Evolutionary conservation across 1,284 basidiomycete species (phyloP).

Genomic region (Lignosus rhinocerotis): DNA sequence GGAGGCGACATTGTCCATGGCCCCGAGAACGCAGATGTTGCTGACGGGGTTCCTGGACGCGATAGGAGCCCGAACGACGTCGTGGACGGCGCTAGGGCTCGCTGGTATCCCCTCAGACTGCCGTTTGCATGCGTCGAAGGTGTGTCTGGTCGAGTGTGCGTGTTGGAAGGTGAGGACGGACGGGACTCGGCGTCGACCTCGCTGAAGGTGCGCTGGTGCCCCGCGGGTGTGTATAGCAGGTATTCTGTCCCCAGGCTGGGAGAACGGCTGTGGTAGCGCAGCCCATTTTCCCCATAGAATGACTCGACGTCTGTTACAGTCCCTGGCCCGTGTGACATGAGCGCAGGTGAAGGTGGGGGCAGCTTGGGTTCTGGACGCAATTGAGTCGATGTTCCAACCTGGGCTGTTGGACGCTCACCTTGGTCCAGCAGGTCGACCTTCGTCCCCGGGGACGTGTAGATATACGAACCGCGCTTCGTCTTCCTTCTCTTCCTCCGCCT

Average conservation of each 20-base stretch:
- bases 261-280: neutral
- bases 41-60: neutral
- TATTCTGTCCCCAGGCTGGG: neutral
- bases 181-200: neutral
- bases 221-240: neutral
- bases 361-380: neutral
- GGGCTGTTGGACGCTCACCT: neutral
- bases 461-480: neutral
- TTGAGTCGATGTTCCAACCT: neutral
- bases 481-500: neutral
- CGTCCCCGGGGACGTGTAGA: neutral
- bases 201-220: neutral
- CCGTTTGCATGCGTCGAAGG: neutral
- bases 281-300: neutral
- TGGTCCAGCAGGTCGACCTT: constrained; percentile 1
- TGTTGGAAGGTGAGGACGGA: neutral
- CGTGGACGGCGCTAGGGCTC: neutral
- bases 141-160: neutral
- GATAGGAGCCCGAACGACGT: neutral
- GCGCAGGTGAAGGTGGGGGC: neutral
- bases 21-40: neutral
- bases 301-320: too few species aligned
- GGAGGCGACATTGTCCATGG: neutral
- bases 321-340: neutral
- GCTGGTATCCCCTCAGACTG: neutral